Conservation (phyloP, 371 early-diverging fungal species). For the Mortierella sp. region DNA sequence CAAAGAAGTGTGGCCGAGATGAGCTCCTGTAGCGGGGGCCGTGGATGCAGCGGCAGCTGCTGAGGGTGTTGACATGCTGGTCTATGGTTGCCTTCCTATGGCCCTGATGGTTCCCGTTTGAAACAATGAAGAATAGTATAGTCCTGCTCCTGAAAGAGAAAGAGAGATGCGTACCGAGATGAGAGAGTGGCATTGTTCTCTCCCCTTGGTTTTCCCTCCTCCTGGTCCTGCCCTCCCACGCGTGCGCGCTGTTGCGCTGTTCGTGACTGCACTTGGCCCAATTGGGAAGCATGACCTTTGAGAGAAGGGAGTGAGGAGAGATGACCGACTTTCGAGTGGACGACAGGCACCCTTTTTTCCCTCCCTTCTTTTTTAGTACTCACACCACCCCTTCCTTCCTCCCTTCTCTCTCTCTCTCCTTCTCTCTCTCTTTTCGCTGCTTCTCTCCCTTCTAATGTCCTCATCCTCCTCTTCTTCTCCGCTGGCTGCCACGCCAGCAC, state of each 20-base stretch:
- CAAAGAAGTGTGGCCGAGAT: constrained; percentile 53
- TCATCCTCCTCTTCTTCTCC: neutral
- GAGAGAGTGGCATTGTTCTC: no score
- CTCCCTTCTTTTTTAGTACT: neutral
- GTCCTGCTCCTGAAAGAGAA: no score
- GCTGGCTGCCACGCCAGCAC: neutral
- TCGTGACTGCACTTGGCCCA: neutral
- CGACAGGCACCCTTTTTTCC: neutral
- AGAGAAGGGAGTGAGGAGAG: neutral
- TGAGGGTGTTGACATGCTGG: constrained; percentile 42
- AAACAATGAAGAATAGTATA: no score
- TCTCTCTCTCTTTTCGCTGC: neutral
- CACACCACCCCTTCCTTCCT: neutral
- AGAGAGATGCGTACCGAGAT: no score
- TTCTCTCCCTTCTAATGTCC: neutral
- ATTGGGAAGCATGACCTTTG: neutral
- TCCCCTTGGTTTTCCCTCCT: no score
- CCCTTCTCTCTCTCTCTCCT: neutral
- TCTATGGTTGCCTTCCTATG: neutral
- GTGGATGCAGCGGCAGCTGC: constrained; percentile 49
- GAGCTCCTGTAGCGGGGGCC: constrained; percentile 47
- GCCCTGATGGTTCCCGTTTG: no score
- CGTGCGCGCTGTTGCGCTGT: neutral
- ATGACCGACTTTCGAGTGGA: neutral
- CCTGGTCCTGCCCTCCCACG: no score